Conservation (phyloP, 208 protist species). For the Crithidia brevicula region DNA sequence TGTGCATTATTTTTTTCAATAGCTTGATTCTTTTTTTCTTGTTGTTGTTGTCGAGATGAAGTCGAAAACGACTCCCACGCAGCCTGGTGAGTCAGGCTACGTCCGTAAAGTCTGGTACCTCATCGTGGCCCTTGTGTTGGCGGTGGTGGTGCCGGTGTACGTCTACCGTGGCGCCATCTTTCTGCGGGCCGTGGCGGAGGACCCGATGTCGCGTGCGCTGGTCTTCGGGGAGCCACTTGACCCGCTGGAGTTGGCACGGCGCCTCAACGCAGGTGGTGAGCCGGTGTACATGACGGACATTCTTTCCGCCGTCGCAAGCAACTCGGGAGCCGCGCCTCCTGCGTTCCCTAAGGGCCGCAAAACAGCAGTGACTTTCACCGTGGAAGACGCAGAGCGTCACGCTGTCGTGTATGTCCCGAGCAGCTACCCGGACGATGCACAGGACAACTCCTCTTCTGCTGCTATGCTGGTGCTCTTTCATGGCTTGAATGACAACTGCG, state of each 20-base stretch:
- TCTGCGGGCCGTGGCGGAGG: not conserved
- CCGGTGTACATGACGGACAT: slow-evolving; percentile 9
- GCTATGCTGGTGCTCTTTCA: slow-evolving; percentile 69
- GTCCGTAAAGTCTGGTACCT: not conserved
- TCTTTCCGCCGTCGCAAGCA: not conserved
- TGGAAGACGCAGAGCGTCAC: slow-evolving; percentile 23
- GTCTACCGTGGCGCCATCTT: not conserved
- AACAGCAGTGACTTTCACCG: slow-evolving; percentile 43
- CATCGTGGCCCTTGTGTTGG: not conserved
- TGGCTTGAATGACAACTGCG: slow-evolving; percentile 70
- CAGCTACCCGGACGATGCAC: slow-evolving; percentile 14
- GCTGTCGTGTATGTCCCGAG: slow-evolving; percentile 57
- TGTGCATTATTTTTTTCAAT: slow-evolving; percentile 5
- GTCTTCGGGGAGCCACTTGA: slow-evolving; percentile 1
- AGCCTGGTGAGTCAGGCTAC: not conserved
- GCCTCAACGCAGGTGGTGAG: slow-evolving; percentile 7
- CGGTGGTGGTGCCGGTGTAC: slow-evolving; percentile 7
- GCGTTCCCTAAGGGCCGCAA: slow-evolving; percentile 29
- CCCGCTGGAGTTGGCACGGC: not conserved
- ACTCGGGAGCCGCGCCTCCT: slow-evolving; percentile 15
- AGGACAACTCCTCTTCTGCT: not conserved
- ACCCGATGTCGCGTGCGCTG: not conserved
- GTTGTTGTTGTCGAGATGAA: not conserved
- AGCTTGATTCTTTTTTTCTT: slow-evolving; percentile 18
- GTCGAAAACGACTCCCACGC: not conserved